Evolutionary conservation across 805 yeast genomes (phyloP), one percentile per base, ranked within the genome.

Genomic region (Ogataea angusta): DNA sequence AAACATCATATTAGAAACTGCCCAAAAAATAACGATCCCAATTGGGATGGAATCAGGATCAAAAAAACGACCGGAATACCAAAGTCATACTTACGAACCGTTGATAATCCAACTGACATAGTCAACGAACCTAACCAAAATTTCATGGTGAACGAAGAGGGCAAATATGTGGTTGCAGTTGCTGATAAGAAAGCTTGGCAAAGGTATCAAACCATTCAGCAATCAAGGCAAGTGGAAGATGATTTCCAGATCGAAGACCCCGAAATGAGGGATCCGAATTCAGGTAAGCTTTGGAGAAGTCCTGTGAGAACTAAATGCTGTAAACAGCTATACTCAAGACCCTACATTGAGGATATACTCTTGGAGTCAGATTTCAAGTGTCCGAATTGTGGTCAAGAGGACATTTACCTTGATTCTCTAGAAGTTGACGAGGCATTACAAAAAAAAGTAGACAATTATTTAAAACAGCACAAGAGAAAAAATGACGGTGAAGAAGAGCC

Each of bases 1-100:
- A 76, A 75, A 45, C 99, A 93, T 62, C 91, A 95, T 89, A 91
- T 93, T 45, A 85, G 85, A 57, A 87, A 89, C 54, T 93, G 99
- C 69, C 99, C 99, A 0, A 87, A 95, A 3, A 84, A 86, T 56
- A 80, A 78, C 31, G 98, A 91, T 63, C 96, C 96, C 2, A 85
- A 80, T 53, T 89, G 89, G 74, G 98, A 91, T 58, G 95, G 95
- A 14, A 87, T 86, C 57, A 74, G 95, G 46, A 84, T 93, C 35
- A 84, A 86, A 53, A 76, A 95, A 53, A 90, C 97, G 0, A 93
- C 98, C 0, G 99, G 99, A 81, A 93, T 93, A 57, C 99, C 99
- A 2, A 85, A 83, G 63, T 83, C 95, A 24, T 88, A 88, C 62
- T 76, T 93, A 62, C 85, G 88, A 52, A 83, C 95, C 0, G 80